Evolutionary conservation across 177 flowering plant genomes (phyloP).

Genomic region (Tripterygium wilfordii): DNA sequence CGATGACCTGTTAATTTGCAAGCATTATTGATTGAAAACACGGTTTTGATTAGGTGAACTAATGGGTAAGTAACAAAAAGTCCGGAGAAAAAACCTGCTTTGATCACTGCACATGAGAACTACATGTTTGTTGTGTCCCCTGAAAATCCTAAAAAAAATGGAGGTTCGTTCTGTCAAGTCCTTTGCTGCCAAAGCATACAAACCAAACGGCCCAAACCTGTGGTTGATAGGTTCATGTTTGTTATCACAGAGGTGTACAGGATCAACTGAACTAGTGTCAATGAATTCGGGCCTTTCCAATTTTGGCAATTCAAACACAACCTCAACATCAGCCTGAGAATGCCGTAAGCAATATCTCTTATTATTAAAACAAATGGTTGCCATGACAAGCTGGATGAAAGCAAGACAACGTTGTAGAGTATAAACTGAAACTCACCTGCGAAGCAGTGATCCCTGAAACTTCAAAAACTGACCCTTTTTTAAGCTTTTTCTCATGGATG

Average conservation of each 20-base stretch:
- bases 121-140: constrained; percentile 3
- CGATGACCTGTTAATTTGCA: constrained; percentile 24
- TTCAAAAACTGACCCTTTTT: constrained; percentile 24
- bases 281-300: constrained; percentile 26
- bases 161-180: constrained; percentile 17
- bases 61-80: neutral
- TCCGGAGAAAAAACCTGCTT: constrained; percentile 23
- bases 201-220: constrained; percentile 50
- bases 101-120: constrained; percentile 40
- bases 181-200: constrained; percentile 14
- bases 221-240: constrained; percentile 30
- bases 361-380: too few species aligned
- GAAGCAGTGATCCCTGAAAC: constrained; percentile 29
- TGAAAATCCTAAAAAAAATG: constrained; percentile 16
- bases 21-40: neutral
- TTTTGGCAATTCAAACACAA: constrained; percentile 27
- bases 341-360: neutral
- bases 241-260: constrained; percentile 38
- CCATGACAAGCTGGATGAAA: too few species aligned
- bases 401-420: neutral
- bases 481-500: constrained; percentile 7
- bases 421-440: constrained; percentile 22
- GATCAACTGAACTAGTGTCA: constrained; percentile 25
- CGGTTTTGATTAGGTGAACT: too few species aligned
- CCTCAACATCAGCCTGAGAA: constrained; percentile 40